Evolutionary conservation across 1,284 basidiomycete species (phyloP), one percentile per base, ranked within the genome.

Genomic region (Naganishia liquefaciens): DNA sequence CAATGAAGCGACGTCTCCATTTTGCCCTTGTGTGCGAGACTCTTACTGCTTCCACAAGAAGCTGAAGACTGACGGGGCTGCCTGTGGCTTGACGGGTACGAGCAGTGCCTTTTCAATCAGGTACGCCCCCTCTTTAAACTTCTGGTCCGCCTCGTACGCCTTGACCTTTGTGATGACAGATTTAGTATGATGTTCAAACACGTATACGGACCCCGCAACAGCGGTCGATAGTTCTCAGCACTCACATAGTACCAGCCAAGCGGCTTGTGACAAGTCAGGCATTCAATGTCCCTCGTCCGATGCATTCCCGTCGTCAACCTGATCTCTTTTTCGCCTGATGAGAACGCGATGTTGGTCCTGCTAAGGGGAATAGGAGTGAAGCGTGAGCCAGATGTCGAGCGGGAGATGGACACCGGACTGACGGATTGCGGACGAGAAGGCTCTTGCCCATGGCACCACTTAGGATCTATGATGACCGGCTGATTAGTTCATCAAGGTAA

Each of bases 11-110:
- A 51, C 7, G 3, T 37, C 25, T 6, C 25, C 23, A 49, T 28
- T 37, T 7, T 10, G 33, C 33, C 33, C 33, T 37, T 37, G 33
- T 37, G 44, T 46, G 11, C 27, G 49, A 51, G 51, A 47, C 9
- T 47, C 30, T 15, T 28, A 60, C 46, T 60, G 57, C 46, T 60
- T 60, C 57, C 57, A 60, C 57, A 60, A 60, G 46, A 60, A 60
- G 46, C 44, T 60, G 57, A 60, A 60, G 33, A 60, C 57, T 3
- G 57, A 60, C 6, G 46, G 57, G n/a, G 49, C 46, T 17, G 33
- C 33, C n/a, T 47, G 11, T 15, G 46, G 30, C 44, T 60, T 60
- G 46, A 60, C 57, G 19, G 57, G 57, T 40, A 60, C 57, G n/a
- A 60, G 57, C 6, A 60, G 46, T 27, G 57, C 46, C 43, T 60